These are phyloP conservation scores for Leonotis leonurus DNA, from an alignment of 257 asterid genomes.

Conservation along the genomic window DNA sequence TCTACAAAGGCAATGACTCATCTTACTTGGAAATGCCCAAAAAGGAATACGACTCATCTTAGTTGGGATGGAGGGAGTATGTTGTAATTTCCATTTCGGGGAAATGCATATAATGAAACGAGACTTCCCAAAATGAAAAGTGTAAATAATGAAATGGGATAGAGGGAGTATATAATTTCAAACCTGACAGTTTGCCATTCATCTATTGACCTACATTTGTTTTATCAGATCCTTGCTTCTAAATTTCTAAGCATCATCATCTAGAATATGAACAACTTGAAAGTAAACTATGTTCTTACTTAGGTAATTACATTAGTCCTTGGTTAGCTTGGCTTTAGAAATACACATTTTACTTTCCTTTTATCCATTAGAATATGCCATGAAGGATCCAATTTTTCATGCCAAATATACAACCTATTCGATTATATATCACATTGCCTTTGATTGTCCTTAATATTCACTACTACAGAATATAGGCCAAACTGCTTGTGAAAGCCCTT, in stretches of 20 bases:
- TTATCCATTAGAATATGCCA: neutral
- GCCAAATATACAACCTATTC: neutral
- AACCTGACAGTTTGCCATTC: neutral
- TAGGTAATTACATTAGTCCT: neutral
- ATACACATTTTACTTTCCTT: neutral
- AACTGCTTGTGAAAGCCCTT: neutral
- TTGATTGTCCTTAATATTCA: constrained; percentile 14
- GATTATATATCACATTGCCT: neutral
- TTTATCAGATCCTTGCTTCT: neutral
- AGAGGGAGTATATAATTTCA: neutral
- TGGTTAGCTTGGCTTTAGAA: neutral
- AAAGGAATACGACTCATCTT: too few species aligned
- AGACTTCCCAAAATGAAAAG: too few species aligned
- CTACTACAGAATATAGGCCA: neutral
- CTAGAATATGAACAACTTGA: constrained; percentile 1
- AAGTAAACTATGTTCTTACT: neutral
- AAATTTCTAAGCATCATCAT: neutral
- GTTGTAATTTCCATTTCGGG: too few species aligned
- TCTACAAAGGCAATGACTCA: too few species aligned
- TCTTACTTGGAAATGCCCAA: too few species aligned
- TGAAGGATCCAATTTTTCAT: neutral
- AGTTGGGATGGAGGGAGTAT: too few species aligned
- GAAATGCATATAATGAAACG: too few species aligned
- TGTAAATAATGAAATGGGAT: too few species aligned
- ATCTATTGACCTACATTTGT: neutral